phyloP scores from a whole-genome alignment of 2,329 filamentous ascomycete species.

The Tolypocladium ovalisporum region DNA sequence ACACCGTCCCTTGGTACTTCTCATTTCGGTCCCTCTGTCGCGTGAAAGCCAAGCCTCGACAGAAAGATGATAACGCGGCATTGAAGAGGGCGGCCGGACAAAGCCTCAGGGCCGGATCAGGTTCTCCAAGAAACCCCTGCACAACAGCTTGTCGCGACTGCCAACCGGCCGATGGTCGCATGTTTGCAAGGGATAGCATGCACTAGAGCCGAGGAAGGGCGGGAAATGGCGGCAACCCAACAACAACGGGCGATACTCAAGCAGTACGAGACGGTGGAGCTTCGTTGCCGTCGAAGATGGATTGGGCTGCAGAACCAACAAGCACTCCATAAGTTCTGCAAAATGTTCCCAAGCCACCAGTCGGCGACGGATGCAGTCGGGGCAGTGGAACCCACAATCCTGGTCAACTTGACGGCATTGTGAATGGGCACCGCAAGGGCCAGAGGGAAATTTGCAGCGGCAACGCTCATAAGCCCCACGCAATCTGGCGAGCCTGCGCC shows the following conservation, averaged over 20 bases:
- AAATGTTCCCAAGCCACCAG: neutral
- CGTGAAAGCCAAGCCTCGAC: too few relatives aligned
- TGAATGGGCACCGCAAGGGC: neutral
- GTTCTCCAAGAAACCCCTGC: too few relatives aligned
- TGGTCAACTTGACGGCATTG: neutral
- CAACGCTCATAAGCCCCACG: neutral
- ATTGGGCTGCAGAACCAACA: neutral
- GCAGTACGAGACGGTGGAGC: neutral
- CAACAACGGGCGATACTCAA: neutral
- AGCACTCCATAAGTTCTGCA: neutral
- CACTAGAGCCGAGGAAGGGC: neutral
- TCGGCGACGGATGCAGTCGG: neutral
- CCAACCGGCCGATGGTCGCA: neutral
- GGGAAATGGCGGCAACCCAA: neutral
- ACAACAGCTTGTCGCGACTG: neutral
- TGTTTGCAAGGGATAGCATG: neutral
- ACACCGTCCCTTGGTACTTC: too few relatives aligned
- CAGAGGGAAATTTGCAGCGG: neutral
- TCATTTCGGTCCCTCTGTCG: too few relatives aligned
- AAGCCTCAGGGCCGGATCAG: too few relatives aligned
- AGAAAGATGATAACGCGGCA: too few relatives aligned
- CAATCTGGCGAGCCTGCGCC: neutral
- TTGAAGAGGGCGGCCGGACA: too few relatives aligned
- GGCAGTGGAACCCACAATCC: neutral
- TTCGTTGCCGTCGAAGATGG: neutral